Evolutionary conservation across 805 yeast genomes (phyloP).

Genomic region (Zygotorulaspora sp.): DNA sequence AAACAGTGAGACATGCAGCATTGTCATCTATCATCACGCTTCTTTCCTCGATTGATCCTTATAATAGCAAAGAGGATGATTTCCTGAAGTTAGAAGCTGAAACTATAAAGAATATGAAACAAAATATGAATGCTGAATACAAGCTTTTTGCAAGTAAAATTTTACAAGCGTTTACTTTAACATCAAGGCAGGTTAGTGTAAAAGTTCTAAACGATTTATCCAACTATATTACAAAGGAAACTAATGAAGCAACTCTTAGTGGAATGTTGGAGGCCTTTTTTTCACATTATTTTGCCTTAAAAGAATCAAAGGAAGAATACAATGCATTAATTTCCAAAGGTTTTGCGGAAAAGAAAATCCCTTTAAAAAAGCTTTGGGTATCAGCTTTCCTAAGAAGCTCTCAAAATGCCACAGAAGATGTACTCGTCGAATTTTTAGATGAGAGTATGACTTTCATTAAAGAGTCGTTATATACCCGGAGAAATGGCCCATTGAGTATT

Average conservation of each 20-base stretch:
- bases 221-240: slow-evolving; percentile 63
- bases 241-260: slow-evolving; percentile 60
- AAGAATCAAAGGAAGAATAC: slow-evolving; percentile 25
- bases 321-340: slow-evolving; percentile 49
- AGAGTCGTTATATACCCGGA: slow-evolving; percentile 38
- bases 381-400: slow-evolving; percentile 36
- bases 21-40: slow-evolving; percentile 34
- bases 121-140: slow-evolving; percentile 59
- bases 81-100: slow-evolving; percentile 45
- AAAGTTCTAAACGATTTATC: slow-evolving; percentile 43
- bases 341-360: slow-evolving; percentile 57
- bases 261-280: slow-evolving; percentile 49
- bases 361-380: slow-evolving; percentile 66
- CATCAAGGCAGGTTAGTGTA: slow-evolving; percentile 31
- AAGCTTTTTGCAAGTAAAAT: slow-evolving; percentile 50
- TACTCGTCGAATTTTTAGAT: slow-evolving; percentile 28
- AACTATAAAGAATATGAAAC: slow-evolving; percentile 52
- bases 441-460: slow-evolving; percentile 28
- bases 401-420: slow-evolving; percentile 37
- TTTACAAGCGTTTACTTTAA: slow-evolving; percentile 36
- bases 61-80: slow-evolving; percentile 28
- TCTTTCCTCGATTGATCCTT: slow-evolving; percentile 19
- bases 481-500: slow-evolving; percentile 38
- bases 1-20: slow-evolving; percentile 51
- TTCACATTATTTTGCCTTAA: slow-evolving; percentile 38